These are phyloP conservation scores for Tilletiopsis washingtonensis DNA, from an alignment of 1,284 basidiomycete species.

Conservation along the genomic window DNA sequence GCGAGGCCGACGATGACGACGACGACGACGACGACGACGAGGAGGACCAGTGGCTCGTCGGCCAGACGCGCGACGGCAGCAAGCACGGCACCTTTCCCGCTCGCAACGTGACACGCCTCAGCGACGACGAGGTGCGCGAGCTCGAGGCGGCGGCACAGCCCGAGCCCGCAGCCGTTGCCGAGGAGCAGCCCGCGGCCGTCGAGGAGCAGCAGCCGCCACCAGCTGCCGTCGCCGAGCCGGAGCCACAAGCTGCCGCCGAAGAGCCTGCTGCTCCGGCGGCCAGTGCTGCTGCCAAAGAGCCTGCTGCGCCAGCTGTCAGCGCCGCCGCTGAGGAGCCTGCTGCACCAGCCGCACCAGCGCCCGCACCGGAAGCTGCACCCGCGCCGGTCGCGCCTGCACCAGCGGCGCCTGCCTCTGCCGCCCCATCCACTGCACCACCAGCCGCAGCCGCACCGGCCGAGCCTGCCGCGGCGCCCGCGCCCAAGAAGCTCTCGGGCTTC, in stretches of 20 bases:
- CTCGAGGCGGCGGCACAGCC: conserved; percentile 54
- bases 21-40: conserved; percentile 44
- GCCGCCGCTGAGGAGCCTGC: too few relatives aligned
- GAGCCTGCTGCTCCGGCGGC: too few relatives aligned
- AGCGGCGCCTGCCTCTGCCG: background rate
- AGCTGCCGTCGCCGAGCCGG: background rate
- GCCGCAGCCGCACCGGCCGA: background rate
- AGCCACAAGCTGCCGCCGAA: too few relatives aligned
- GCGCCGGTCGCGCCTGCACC: conserved; percentile 2
- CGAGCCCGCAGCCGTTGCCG: background rate
- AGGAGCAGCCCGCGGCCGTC: background rate
- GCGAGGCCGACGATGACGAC: conserved; percentile 16
- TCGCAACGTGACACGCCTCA: too few relatives aligned
- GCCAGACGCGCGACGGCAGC: conserved; percentile 33
- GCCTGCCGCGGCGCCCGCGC: conserved; percentile 13
- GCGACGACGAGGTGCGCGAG: conserved; percentile 50
- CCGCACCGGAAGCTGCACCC: too few relatives aligned
- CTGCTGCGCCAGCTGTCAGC: too few relatives aligned
- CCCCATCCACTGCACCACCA: background rate
- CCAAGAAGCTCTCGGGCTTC: conserved; percentile 30
- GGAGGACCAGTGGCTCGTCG: conserved; percentile 48
- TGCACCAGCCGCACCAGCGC: too few relatives aligned
- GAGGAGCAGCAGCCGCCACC: conserved; percentile 1
- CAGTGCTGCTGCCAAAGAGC: too few relatives aligned
- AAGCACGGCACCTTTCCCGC: conserved; percentile 46